phyloP scores from a whole-genome alignment of 2,329 filamentous ascomycete species.

The Cladosporium sp. region DNA sequence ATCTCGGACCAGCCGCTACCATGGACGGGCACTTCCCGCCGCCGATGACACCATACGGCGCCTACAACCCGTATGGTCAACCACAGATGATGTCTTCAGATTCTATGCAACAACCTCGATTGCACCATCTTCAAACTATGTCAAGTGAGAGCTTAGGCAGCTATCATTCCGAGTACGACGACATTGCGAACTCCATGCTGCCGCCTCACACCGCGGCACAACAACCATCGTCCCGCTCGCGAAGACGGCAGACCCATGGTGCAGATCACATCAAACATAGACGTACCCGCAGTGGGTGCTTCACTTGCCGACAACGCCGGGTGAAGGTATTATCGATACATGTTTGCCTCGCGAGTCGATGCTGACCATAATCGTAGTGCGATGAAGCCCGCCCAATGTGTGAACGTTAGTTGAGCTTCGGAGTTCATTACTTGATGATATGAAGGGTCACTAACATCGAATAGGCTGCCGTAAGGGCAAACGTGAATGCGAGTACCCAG shows the following conservation, averaged over 20 bases:
- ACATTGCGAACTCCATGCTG: conserved; percentile 23
- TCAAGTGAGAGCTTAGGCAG: conserved; percentile 31
- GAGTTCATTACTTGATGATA: too few species aligned
- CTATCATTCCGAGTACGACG: conserved; percentile 29
- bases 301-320: conserved; percentile 80
- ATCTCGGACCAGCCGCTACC: background rate
- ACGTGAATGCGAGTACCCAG: conserved; percentile 86
- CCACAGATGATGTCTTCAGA: conserved; percentile 27
- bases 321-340: conserved; percentile 58
- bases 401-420: conserved; percentile 53
- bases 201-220: conserved; percentile 24
- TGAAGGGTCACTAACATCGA: background rate
- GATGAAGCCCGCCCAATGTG: conserved; percentile 85
- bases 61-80: conserved; percentile 28
- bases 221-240: conserved; percentile 21
- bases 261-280: conserved; percentile 85
- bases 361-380: conserved; percentile 55
- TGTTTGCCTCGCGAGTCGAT: background rate
- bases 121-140: conserved; percentile 29
- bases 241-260: conserved; percentile 25
- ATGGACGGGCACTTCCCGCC: conserved; percentile 30
- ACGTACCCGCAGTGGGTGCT: conserved; percentile 89
- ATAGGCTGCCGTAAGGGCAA: conserved; percentile 85
- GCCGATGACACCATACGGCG: conserved; percentile 26
- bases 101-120: conserved; percentile 18